Percentiles rank a stretch among this genome's conserved stretches.
Conservation (phyloP, 1,284 basidiomycete genomes). For the Leccinum variabile region DNA sequence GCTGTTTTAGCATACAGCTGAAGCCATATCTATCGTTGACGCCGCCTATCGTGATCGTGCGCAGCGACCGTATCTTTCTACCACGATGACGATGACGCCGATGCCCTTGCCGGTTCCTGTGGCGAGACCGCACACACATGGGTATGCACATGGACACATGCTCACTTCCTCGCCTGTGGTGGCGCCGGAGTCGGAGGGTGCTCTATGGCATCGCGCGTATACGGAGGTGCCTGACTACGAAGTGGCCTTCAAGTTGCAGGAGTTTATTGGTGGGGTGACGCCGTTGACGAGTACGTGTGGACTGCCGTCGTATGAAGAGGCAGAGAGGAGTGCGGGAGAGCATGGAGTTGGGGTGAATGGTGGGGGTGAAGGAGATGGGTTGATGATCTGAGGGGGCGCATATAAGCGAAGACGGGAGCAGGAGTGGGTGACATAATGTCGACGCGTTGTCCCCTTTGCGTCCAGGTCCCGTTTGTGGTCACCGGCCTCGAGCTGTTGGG, state of each 20-base stretch:
- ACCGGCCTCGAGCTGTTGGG: neutral
- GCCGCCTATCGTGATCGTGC: constrained; percentile 19
- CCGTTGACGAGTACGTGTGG: constrained; percentile 74
- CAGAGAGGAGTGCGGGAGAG: constrained; percentile 17
- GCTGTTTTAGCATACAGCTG: constrained; percentile 59
- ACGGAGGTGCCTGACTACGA: constrained; percentile 84
- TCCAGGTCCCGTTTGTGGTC: neutral
- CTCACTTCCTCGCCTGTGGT: neutral
- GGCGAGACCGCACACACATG: neutral
- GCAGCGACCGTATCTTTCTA: neutral
- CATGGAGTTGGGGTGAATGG: neutral
- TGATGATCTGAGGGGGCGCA: constrained; percentile 15
- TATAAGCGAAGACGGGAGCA: neutral
- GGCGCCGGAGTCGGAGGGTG: constrained; percentile 24
- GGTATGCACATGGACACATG: constrained; percentile 1
- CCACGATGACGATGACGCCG: neutral
- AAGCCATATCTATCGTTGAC: constrained; percentile 50
- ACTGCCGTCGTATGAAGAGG: constrained; percentile 81
- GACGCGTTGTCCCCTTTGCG: neutral
- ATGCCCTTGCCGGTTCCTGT: neutral
- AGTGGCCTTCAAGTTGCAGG: constrained; percentile 60
- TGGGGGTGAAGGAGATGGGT: constrained; percentile 5
- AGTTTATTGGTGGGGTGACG: constrained; percentile 85
- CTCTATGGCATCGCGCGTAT: constrained; percentile 56
- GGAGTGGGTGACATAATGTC: neutral